Conservation (phyloP, 2,329 filamentous ascomycete species). For the Fusarium neocosmosporiellum region DNA sequence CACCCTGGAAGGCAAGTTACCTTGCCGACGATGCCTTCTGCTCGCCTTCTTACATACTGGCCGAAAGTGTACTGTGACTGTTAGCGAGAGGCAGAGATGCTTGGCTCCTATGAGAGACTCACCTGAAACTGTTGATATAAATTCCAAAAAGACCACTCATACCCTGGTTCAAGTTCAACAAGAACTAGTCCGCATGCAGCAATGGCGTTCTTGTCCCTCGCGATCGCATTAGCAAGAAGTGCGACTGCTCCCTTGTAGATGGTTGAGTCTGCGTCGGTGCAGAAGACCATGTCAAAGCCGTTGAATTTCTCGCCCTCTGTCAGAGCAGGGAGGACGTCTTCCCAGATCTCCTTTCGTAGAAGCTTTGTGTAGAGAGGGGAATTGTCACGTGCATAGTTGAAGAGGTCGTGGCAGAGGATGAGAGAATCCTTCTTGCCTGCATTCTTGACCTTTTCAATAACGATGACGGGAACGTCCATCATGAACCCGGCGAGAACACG, state of each 20-base stretch:
- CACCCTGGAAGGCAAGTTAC: slow-evolving; percentile 37
- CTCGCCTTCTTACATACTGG: slow-evolving; percentile 34
- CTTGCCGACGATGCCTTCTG: slow-evolving; percentile 30
- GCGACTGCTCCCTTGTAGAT: slow-evolving; percentile 37
- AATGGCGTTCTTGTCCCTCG: slow-evolving; percentile 31
- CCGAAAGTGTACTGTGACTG: slow-evolving; percentile 30
- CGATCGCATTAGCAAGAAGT: slow-evolving; percentile 25
- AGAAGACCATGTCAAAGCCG: slow-evolving; percentile 38
- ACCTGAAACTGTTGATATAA: slow-evolving; percentile 40
- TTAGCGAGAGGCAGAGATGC: rapidly evolving
- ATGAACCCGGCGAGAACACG: slow-evolving; percentile 34
- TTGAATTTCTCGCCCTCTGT: slow-evolving; percentile 24
- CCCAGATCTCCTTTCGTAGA: slow-evolving; percentile 34
- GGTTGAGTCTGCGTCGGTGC: slow-evolving; percentile 36
- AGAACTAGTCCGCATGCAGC: slow-evolving; percentile 35
- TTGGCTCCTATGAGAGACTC: not conserved
- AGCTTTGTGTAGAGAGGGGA: slow-evolving; percentile 32
- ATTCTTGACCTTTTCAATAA: slow-evolving; percentile 39
- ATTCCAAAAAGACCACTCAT: slow-evolving; percentile 39
- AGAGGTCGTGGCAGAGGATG: slow-evolving; percentile 34
- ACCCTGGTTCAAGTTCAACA: slow-evolving; percentile 36
- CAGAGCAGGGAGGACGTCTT: slow-evolving; percentile 22
- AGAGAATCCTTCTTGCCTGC: slow-evolving; percentile 39
- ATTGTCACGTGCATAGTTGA: slow-evolving; percentile 34
- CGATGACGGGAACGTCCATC: slow-evolving; percentile 36